Conservation (phyloP, 2,329 filamentous ascomycete genomes). For the Calycina herbarum region DNA sequence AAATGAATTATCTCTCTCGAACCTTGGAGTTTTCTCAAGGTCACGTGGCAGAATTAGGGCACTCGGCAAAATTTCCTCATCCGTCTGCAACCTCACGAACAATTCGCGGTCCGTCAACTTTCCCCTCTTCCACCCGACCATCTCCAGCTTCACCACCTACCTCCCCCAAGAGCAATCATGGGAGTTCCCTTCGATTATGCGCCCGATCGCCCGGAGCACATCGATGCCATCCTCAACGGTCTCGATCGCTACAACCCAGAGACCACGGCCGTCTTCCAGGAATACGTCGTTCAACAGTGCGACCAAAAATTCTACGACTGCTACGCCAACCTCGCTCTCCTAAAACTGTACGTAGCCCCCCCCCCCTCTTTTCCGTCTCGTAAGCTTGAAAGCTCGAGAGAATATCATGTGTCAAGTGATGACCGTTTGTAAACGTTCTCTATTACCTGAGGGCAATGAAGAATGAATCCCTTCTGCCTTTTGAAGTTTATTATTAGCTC, state of each 20-base stretch:
- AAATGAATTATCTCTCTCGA: too few relatives aligned
- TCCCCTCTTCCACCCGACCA: conserved; percentile 1
- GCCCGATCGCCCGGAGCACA: conserved; percentile 87
- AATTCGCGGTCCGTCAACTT: conserved; percentile 6
- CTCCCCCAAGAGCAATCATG: conserved; percentile 28
- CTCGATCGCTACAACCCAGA: conserved; percentile 99
- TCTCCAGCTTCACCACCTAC: conserved; percentile 2
- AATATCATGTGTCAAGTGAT: conserved; percentile 55
- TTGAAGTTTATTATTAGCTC: conserved; percentile 74
- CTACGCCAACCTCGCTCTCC: conserved; percentile 91
- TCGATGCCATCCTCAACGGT: conserved; percentile 91
- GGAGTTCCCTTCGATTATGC: conserved; percentile 72
- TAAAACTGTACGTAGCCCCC: conserved; percentile 82
- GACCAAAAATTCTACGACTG: conserved; percentile 92
- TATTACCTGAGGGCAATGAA: conserved; percentile 84
- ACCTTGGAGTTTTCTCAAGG: background rate
- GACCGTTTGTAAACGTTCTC: conserved; percentile 88
- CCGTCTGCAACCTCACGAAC: conserved; percentile 9
- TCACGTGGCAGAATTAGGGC: conserved; percentile 11
- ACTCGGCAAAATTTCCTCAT: conserved; percentile 13
- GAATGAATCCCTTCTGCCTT: conserved; percentile 54
- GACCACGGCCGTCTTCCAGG: conserved; percentile 89
- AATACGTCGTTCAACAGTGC: conserved; percentile 92
- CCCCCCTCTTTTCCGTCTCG: background rate
- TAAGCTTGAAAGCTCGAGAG: background rate